phyloP scores from a whole-genome alignment of 345 rosid species.

The Linum lewisii region DNA sequence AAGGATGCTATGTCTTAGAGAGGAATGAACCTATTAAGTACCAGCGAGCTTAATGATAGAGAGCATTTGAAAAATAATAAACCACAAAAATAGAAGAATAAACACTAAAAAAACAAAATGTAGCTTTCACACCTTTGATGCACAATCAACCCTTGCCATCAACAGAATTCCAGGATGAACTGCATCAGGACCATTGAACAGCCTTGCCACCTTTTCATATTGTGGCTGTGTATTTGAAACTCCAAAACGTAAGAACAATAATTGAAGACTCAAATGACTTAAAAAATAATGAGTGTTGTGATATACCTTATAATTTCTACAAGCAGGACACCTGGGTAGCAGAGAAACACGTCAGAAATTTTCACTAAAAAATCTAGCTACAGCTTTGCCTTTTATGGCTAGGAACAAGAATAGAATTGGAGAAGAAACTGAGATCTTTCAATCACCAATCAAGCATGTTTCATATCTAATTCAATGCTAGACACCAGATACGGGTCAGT shows the following conservation, averaged over 20 bases:
- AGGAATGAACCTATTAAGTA: background rate
- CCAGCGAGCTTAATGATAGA: background rate
- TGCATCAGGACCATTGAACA: slow-evolving; percentile 81
- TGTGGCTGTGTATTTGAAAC: slow-evolving; percentile 56
- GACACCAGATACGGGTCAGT: background rate
- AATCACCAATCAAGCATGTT: background rate
- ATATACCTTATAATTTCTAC: slow-evolving; percentile 92
- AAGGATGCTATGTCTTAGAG: background rate
- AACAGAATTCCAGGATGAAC: slow-evolving; percentile 71
- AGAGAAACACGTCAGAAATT: slow-evolving; percentile 10
- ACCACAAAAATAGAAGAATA: background rate
- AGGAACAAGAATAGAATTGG: background rate
- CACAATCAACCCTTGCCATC: slow-evolving; percentile 95
- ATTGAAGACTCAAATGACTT: slow-evolving; percentile 4
- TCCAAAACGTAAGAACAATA: slow-evolving; percentile 14
- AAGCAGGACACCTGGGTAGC: slow-evolving; percentile 91
- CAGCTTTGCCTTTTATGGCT: background rate
- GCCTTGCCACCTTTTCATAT: slow-evolving; percentile 89
- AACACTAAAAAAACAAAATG: slow-evolving; percentile 4
- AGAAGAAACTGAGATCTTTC: background rate
- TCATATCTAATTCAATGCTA: background rate
- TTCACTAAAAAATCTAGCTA: background rate
- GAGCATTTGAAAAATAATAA: background rate
- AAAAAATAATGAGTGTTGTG: slow-evolving; percentile 3
- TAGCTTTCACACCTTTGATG: slow-evolving; percentile 50